Percentiles rank a stretch among this genome's conserved stretches.
These are phyloP conservation scores for Catharanthus roseus DNA, from an alignment of 257 asterid species.

Conservation along the genomic window DNA sequence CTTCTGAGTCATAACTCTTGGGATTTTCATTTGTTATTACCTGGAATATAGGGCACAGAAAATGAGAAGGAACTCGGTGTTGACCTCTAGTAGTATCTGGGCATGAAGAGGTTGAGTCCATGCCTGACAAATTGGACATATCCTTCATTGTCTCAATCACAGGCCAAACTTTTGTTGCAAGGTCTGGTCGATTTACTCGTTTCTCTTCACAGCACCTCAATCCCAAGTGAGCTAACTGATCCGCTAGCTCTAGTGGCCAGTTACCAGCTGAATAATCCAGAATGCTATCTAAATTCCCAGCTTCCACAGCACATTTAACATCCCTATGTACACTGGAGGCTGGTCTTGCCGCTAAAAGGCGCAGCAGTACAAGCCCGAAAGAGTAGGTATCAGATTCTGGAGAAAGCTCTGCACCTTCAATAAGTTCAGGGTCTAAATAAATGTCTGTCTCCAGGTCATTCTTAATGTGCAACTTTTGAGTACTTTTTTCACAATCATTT, in stretches of 20 bases:
- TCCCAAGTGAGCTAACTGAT: conserved; percentile 53
- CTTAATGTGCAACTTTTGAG: conserved; percentile 14
- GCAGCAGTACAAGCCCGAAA: conserved; percentile 58
- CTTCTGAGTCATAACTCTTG: background rate
- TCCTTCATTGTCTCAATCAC: conserved; percentile 58
- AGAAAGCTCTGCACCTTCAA: conserved; percentile 40
- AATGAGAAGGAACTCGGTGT: conserved; percentile 63
- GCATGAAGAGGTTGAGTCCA: conserved; percentile 28
- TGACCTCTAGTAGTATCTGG: conserved; percentile 34
- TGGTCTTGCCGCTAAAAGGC: conserved; percentile 65
- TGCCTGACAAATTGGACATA: conserved; percentile 22
- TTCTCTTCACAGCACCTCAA: conserved; percentile 62
- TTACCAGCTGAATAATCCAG: conserved; percentile 78
- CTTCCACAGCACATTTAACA: conserved; percentile 58
- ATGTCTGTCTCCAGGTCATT: conserved; percentile 36
- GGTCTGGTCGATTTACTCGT: conserved; percentile 50
- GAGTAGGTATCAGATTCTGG: conserved; percentile 75
- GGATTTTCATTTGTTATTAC: conserved; percentile 27
- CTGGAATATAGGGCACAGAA: conserved; percentile 84
- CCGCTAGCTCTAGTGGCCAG: conserved; percentile 61
- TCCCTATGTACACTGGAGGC: conserved; percentile 52
- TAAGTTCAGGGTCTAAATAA: conserved; percentile 51
- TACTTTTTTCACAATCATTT: conserved; percentile 18
- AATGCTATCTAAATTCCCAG: conserved; percentile 45
- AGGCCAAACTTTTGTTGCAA: conserved; percentile 48